Evolutionary conservation across 495 filamentous ascomycete genomes (phyloP).

Genomic region (Podospora didyma): DNA sequence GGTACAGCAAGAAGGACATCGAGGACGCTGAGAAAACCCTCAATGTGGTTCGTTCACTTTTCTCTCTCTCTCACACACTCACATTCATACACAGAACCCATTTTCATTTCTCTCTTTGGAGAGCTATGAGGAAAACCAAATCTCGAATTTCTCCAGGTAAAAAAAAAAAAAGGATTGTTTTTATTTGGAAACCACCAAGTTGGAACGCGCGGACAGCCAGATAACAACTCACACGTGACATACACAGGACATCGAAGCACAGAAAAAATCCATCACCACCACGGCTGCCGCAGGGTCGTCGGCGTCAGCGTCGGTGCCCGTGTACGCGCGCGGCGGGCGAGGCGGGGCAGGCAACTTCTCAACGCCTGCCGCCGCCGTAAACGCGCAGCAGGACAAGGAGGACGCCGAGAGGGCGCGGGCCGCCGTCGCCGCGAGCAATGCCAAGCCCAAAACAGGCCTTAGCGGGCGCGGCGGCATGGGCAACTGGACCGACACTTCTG

Average conservation of each 20-base stretch:
- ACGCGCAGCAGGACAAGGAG: slow-evolving; percentile 20
- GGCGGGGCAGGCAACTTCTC: slow-evolving; percentile 59
- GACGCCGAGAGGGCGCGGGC: slow-evolving; percentile 21
- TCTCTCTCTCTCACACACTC: not conserved
- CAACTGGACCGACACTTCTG: slow-evolving; percentile 40
- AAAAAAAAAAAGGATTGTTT: too few relatives aligned
- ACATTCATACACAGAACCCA: too few relatives aligned
- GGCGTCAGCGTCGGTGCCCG: not conserved
- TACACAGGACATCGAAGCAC: slow-evolving; percentile 42
- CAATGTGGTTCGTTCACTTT: slow-evolving; percentile 15
- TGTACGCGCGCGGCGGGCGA: slow-evolving; percentile 51
- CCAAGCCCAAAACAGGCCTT: slow-evolving; percentile 12
- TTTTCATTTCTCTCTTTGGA: too few relatives aligned
- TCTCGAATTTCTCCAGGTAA: too few relatives aligned
- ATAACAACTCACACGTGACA: slow-evolving; percentile 4
- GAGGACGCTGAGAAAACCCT: slow-evolving; percentile 38
- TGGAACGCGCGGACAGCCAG: too few relatives aligned
- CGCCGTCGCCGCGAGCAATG: slow-evolving; percentile 15
- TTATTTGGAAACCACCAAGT: too few relatives aligned
- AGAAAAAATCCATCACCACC: slow-evolving; percentile 20
- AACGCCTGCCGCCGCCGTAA: slow-evolving; percentile 17
- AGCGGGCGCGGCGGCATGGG: slow-evolving; percentile 57
- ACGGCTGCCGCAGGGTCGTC: slow-evolving; percentile 16
- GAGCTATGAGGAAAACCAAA: too few relatives aligned
- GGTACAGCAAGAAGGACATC: slow-evolving; percentile 50